These are phyloP conservation scores for Phialophora tarda DNA, from an alignment of 2,329 filamentous ascomycete species.

Conservation along the genomic window DNA sequence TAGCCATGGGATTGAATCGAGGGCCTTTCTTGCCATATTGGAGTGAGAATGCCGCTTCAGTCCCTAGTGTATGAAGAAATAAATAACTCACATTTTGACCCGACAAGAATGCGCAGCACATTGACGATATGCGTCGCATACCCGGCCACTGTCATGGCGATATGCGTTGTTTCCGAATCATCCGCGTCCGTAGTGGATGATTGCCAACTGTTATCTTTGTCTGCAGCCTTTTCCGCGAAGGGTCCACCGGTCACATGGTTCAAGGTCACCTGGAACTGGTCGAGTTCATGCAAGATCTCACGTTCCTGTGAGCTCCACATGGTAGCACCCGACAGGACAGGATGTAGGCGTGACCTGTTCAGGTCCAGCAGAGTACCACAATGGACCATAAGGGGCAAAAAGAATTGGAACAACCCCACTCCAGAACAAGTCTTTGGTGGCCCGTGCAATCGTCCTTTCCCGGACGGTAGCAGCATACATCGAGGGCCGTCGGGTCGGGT, in stretches of 20 bases:
- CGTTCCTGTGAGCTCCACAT: slow-evolving; percentile 44
- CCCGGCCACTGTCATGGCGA: slow-evolving; percentile 50
- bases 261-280: slow-evolving; percentile 50
- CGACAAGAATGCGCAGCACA: slow-evolving; percentile 56
- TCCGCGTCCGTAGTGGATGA: slow-evolving; percentile 25
- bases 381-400: slow-evolving; percentile 57
- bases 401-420: slow-evolving; percentile 57
- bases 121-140: slow-evolving; percentile 58
- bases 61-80: neutral
- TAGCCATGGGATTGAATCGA: neutral
- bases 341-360: slow-evolving; percentile 53
- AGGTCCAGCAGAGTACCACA: slow-evolving; percentile 58
- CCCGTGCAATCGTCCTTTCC: slow-evolving; percentile 26
- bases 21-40: neutral
- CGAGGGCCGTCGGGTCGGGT: slow-evolving; percentile 46
- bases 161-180: slow-evolving; percentile 42
- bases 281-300: slow-evolving; percentile 47
- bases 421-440: slow-evolving; percentile 48
- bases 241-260: slow-evolving; percentile 38
- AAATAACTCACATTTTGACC: slow-evolving; percentile 51
- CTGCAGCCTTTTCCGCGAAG: slow-evolving; percentile 8
- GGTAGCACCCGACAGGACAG: slow-evolving; percentile 48
- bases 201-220: slow-evolving; percentile 26
- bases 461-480: slow-evolving; percentile 37
- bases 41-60: neutral